Evolutionary conservation across 257 asterid genomes (phyloP).

Genomic region (Fraxinus pennsylvanica): DNA sequence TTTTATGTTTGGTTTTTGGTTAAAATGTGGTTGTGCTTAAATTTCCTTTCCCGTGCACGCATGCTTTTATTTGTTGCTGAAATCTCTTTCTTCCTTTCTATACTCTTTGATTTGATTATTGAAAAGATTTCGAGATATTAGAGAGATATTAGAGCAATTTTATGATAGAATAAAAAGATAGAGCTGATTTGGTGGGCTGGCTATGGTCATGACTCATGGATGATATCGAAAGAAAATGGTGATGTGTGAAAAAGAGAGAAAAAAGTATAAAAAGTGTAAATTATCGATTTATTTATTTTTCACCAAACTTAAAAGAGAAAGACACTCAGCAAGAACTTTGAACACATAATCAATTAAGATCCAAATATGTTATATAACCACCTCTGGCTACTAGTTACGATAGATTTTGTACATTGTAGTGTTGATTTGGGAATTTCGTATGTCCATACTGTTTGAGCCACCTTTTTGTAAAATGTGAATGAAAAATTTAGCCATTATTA

Average conservation of each 20-base stretch:
- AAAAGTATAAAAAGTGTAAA: too few species aligned
- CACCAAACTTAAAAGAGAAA: not conserved
- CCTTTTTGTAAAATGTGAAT: too few species aligned
- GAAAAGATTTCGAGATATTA: not conserved
- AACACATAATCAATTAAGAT: too few species aligned
- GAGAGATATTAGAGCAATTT: not conserved
- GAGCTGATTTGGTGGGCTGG: not conserved
- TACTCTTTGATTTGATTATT: too few species aligned
- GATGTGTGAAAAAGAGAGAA: not conserved
- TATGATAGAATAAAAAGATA: not conserved
- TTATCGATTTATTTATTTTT: too few species aligned
- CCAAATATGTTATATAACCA: too few species aligned
- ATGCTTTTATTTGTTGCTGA: too few species aligned
- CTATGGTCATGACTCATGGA: too few species aligned
- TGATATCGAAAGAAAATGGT: not conserved
- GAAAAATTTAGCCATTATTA: too few species aligned
- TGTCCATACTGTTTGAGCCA: not conserved
- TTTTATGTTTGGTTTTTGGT: not conserved
- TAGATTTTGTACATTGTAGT: not conserved
- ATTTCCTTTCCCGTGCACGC: not conserved
- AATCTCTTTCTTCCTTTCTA: not conserved
- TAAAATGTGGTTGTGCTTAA: not conserved
- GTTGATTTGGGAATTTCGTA: not conserved
- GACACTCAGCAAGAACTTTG: not conserved
- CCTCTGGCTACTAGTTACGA: not conserved